Base-by-base conservation (phyloP, 768 basidiomycete species). In the Leucogyrophana mollusca region DNA sequence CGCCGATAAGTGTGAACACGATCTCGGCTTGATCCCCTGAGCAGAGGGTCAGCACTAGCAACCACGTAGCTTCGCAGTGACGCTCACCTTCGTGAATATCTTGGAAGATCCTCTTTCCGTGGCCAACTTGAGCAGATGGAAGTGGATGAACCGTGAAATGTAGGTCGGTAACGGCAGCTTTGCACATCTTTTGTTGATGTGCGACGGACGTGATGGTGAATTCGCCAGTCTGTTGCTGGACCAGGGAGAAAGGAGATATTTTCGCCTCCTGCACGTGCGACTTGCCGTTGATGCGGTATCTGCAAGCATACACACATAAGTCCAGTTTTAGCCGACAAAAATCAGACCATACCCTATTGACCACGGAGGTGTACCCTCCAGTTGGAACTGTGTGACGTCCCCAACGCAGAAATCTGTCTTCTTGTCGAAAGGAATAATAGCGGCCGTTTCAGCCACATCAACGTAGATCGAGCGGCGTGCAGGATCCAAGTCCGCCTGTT, bases 321-420 rank as follows among this genome's bases (percentile, higher is more conserved):
- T 33, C 18, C 41, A 21, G 27, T n/a, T 25, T 20, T 22, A 50
- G 38, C 22, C 21, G 49, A 43, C 8, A 20, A 20, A 7, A n/a
- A 25, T 34, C 20, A 25, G 27, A 43, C 61, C 82, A 35, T 55
- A 91, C 87, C 83, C 84, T 43, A 97, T 80, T 3, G 80, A 85
- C 93, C 94, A 98, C 3, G 95, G 93, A 13, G 94, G 87, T 24
- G 82, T 88, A 35, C 96, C 96, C 65, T 96, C 92, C 13, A 99
- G 73, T 60, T 94, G 85, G 76, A 96, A 98, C 52, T 91, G 91
- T 8, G 89, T 76, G 22, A 83, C 74, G 49, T 97, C 93, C 8
- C 94, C 95, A 2, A 90, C 87, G 66, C 96, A 99, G 50, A 88
- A 84, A 58, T 98, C 85, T 54, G 75, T 75, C 46, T 82, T 76